Evolutionary conservation across 1,284 basidiomycete species (phyloP).

Genomic region (Bondarzewia mesenterica): DNA sequence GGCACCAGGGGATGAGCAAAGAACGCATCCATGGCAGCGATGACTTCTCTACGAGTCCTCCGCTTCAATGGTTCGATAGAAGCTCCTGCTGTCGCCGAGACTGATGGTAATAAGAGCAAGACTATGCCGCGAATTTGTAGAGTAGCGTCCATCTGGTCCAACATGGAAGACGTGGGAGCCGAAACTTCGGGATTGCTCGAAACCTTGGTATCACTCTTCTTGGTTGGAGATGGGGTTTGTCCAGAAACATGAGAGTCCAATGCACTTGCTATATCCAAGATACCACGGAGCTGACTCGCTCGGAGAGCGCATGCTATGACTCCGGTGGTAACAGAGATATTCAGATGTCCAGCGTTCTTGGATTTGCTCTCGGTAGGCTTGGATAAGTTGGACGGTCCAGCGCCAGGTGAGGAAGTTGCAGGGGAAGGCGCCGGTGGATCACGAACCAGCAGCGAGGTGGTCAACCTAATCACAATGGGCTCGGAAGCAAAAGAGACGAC

Average conservation of each 20-base stretch:
- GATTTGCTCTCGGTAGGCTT: background rate
- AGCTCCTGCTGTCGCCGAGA: background rate
- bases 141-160: conserved; percentile 28
- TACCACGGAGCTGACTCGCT: conserved; percentile 42
- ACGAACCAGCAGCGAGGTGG: conserved; percentile 25
- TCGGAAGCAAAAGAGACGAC: conserved; percentile 51
- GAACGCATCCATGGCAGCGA: conserved; percentile 27
- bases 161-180: conserved; percentile 15
- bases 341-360: background rate
- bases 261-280: conserved; percentile 33
- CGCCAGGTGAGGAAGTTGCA: background rate
- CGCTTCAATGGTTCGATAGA: background rate
- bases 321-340: conserved; percentile 37
- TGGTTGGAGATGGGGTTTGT: conserved; percentile 11
- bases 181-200: background rate
- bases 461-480: conserved; percentile 45
- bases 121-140: conserved; percentile 41
- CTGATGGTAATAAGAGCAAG: conserved; percentile 34
- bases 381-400: background rate
- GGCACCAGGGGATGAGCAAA: conserved; percentile 51
- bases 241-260: conserved; percentile 24
- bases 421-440: background rate
- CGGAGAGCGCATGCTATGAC: conserved; percentile 41
- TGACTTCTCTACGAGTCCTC: conserved; percentile 6
- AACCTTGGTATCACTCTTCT: background rate